Evolutionary conservation across 148 eudicot genomes (phyloP).

Genomic region (Chenopodium suecicum): DNA sequence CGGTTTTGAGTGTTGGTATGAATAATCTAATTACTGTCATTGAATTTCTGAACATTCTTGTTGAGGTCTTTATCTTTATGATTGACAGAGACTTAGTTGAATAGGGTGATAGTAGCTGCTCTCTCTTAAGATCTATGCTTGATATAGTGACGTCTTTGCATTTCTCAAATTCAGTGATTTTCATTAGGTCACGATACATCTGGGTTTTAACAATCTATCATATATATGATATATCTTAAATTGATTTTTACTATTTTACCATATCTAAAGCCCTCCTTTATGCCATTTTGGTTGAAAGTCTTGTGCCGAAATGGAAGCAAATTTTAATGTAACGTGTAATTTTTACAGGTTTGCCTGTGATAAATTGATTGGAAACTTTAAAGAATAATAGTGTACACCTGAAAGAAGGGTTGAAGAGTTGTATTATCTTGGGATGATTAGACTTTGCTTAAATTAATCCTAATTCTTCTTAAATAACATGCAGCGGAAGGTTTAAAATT

Average conservation of each 20-base stretch:
- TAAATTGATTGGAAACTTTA: not conserved
- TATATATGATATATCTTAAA: not conserved
- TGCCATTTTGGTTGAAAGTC: not conserved
- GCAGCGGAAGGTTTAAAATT: slow-evolving; percentile 84
- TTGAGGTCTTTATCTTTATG: too few species aligned
- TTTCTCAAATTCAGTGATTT: not conserved
- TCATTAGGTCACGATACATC: not conserved
- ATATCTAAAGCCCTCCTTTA: not conserved
- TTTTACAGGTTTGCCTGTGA: too few species aligned
- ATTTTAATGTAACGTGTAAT: not conserved
- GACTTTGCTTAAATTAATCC: not conserved
- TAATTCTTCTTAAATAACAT: slow-evolving; percentile 5
- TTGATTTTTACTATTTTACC: not conserved
- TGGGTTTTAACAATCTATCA: not conserved
- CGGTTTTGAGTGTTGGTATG: too few species aligned
- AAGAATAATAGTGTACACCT: not conserved
- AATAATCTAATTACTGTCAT: too few species aligned
- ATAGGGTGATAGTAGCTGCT: not conserved
- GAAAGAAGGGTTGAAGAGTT: not conserved
- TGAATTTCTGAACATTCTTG: not conserved
- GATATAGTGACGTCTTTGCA: not conserved
- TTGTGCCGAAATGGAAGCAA: not conserved
- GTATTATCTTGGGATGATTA: not conserved
- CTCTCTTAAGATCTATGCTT: not conserved
- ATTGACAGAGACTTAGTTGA: not conserved